Percentiles rank a stretch among this genome's conserved stretches.
Evolutionary conservation across 2,329 filamentous ascomycete genomes (phyloP).

Genomic region (Alternaria incomplexa): DNA sequence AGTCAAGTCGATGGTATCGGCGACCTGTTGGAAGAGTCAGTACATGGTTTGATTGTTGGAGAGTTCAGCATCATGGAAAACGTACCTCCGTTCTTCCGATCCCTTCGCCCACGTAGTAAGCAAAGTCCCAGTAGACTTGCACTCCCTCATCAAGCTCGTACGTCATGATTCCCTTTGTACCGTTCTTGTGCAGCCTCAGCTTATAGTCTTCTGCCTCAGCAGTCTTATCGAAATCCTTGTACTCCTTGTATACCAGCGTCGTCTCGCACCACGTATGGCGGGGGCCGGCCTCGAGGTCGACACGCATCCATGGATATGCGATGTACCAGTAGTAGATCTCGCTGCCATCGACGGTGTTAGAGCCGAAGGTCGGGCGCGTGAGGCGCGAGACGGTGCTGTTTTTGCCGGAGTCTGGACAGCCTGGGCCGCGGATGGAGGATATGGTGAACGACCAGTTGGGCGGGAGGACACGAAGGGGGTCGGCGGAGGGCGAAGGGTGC

Average conservation of each 20-base stretch:
- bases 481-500: neutral
- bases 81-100: constrained; percentile 7
- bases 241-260: constrained; percentile 22
- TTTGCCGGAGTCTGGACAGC: constrained; percentile 16
- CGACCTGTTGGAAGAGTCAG: constrained; percentile 7
- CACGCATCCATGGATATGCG: constrained; percentile 23
- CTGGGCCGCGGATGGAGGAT: constrained; percentile 18
- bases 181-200: constrained; percentile 28
- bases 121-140: constrained; percentile 17
- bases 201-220: constrained; percentile 13
- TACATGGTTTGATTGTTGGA: neutral
- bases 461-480: constrained; percentile 18
- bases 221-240: neutral
- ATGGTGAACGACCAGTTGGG: constrained; percentile 21
- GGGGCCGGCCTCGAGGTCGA: constrained; percentile 1
- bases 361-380: constrained; percentile 22
- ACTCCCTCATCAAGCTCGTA: constrained; percentile 24
- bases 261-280: constrained; percentile 27
- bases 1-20: constrained; percentile 6
- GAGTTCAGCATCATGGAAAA: neutral
- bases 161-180: constrained; percentile 14
- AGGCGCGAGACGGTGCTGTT: neutral
- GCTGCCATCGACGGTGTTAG: constrained; percentile 23
- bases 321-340: constrained; percentile 31
- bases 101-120: constrained; percentile 14